These are phyloP conservation scores for Gaultheria prostrata DNA, from an alignment of 148 eudicot genomes.

Conservation along the genomic window DNA sequence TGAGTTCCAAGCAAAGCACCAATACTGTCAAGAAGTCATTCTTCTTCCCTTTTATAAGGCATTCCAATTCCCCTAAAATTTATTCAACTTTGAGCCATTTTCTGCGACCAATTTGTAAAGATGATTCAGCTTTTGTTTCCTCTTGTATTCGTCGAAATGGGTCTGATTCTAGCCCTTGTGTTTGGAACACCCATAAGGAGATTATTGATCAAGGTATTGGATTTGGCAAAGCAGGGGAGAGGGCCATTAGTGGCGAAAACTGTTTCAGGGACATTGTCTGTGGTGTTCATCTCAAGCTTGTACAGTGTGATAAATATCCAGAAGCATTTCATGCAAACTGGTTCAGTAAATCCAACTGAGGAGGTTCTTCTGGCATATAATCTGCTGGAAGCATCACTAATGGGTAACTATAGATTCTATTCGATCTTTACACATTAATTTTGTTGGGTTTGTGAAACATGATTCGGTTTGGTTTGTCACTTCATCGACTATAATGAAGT, in stretches of 20 bases:
- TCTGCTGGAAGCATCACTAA: constrained; percentile 18
- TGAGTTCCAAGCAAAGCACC: not conserved
- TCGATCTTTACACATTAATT: not conserved
- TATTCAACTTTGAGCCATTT: not conserved
- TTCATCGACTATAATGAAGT: too few relatives aligned
- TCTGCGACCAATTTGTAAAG: not conserved
- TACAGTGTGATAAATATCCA: constrained; percentile 5
- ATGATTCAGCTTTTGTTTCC: constrained; percentile 18
- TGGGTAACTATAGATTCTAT: not conserved
- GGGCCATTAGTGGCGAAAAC: constrained; percentile 13
- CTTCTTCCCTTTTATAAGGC: not conserved
- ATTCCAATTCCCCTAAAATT: not conserved
- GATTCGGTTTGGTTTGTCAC: too few relatives aligned
- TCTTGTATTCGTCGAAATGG: constrained; percentile 14
- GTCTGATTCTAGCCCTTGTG: constrained; percentile 15
- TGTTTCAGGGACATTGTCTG: constrained; percentile 11
- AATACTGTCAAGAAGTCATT: not conserved
- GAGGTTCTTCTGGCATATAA: constrained; percentile 17
- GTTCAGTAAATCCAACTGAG: constrained; percentile 21
- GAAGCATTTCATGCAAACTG: constrained; percentile 7
- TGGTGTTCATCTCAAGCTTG: constrained; percentile 12
- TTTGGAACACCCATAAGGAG: constrained; percentile 12
- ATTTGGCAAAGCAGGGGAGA: constrained; percentile 11
- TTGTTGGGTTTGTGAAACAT: too few relatives aligned
- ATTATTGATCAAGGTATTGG: constrained; percentile 17